Base-by-base conservation (phyloP, 352 stramenopile species). In the Globisporangium perplexum region DNA sequence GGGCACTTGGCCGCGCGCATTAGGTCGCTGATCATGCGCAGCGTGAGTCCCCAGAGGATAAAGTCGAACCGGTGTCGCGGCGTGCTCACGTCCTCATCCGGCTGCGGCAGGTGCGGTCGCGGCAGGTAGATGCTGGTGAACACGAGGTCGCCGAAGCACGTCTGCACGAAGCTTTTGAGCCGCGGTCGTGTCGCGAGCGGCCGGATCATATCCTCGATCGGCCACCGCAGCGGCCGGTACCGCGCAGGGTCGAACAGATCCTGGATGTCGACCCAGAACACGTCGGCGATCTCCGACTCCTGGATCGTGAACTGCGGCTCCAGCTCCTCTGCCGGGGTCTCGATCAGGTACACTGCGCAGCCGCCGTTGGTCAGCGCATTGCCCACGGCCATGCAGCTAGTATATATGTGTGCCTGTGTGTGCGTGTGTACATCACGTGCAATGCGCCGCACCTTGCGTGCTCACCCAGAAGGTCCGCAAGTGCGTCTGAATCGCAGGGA, bases 1-100 rank as follows among this genome's bases (percentile, higher is more conserved):
- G 75, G 71, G 24, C 17, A 62, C 7, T 64, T 68, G 7, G 65
- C 75, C 17, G 68, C 51, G 7, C 47, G 8, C 45, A 88, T 78
- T 14, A 94, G 45, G 18, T 83, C 63, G 24, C 71, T 60, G 43
- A 91, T 66, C 48, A 86, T 87, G 50, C 74, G 75, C 38, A 92
- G 71, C 30, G 83, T 94, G 47, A 94, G 63, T 0, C 83, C 83
- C 83, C 83, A 94, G n/a, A 94, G 60, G 30, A 94, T 74, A 53
- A 92, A 94, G 60, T 94, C 81, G 31, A 86, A 55, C 30, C 65
- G 59, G 20, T 72, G 57, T 46, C 83, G 79, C 52, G 52, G 56
- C 26, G 71, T 17, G 1, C 15, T 47, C 1, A 66, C 47, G 28
- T 85, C 77, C 4, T 77, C 68, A 45, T 86, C 77, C 7, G 68